Base-by-base conservation (phyloP, 225 moss, liverwort and hornwort species). In the Bryoerythrophyllum caledonicum region DNA sequence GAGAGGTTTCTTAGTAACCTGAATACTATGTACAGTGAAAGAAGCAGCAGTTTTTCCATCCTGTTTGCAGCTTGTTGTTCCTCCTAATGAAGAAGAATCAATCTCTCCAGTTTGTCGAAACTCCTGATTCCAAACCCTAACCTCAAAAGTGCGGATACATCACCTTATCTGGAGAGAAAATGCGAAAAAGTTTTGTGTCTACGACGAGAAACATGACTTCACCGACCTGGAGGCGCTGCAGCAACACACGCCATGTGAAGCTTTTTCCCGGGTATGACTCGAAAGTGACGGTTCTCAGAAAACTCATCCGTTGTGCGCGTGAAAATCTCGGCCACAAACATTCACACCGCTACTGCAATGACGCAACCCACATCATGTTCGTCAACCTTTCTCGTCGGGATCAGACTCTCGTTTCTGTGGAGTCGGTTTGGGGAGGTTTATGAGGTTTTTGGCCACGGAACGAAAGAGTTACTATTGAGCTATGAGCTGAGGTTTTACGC, bases 21-120 rank as follows among this genome's bases (percentile, higher is more conserved):
- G 51, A n/a, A n/a, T 32, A 68, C 34, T 70, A 38, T 78, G 74
- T 83, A 76, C 79, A 76, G 72, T 72, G 76, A 30, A 27, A 56
- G 78, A 26, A 27, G 59, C 60, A 61, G 73, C 71, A 67, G 75
- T 79, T 79, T 55, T 67, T 83, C 66, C 48, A 54, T n/a, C n/a
- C n/a, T n/a, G n/a, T n/a, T n/a, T n/a, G n/a, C n/a, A n/a, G n/a
- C 48, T 61, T 67, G 61, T 61, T 17, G 37, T 67, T 62, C 27
- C 48, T 79, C 54, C 54, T 75, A 60, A 54, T 63, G 74, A 75
- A 41, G 69, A 70, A 46, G 59, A 55, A 23, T n/a, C n/a, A n/a
- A n/a, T n/a, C n/a, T n/a, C n/a, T n/a, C n/a, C n/a, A n/a, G n/a
- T n/a, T n/a, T n/a, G n/a, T n/a, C n/a, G n/a, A n/a, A n/a, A n/a